Evolutionary conservation across 2,329 filamentous ascomycete species (phyloP).

Genomic region (Xylariales sp.): DNA sequence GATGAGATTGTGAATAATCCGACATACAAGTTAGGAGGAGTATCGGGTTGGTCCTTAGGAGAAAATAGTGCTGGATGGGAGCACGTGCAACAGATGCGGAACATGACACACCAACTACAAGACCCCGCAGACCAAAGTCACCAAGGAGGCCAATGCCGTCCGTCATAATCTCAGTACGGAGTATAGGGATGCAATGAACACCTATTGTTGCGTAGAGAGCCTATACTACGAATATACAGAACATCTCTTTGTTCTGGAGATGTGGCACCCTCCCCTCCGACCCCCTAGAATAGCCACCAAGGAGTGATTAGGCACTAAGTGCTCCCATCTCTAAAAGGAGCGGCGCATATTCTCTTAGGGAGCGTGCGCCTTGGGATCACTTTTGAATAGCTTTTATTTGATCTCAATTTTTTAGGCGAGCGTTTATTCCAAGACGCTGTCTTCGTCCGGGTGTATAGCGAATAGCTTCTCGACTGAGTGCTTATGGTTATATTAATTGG

Average conservation of each 20-base stretch:
- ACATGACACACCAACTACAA: constrained; percentile 12
- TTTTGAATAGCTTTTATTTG: not conserved
- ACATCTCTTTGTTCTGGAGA: too few relatives aligned
- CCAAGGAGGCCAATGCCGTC: not conserved
- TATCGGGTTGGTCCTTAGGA: constrained; percentile 65
- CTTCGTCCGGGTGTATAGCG: too few relatives aligned
- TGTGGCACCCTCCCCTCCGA: too few relatives aligned
- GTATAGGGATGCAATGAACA: too few relatives aligned
- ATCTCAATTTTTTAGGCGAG: not conserved
- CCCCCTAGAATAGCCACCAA: too few relatives aligned
- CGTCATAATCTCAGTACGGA: not conserved
- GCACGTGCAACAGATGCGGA: constrained; percentile 56
- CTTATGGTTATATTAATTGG: not conserved
- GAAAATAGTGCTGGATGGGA: constrained; percentile 59
- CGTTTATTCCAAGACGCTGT: not conserved
- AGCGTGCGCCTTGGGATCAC: not conserved
- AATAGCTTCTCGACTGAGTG: not conserved
- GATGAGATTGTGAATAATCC: constrained; percentile 55
- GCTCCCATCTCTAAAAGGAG: not conserved
- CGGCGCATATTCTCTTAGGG: not conserved
- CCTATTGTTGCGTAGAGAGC: too few relatives aligned
- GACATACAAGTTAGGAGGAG: constrained; percentile 57
- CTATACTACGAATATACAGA: too few relatives aligned
- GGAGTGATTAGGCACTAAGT: not conserved
- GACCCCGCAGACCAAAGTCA: not conserved